These are phyloP conservation scores for Exserohilum rostratum DNA, from an alignment of 2,329 filamentous ascomycete genomes.

Conservation along the genomic window DNA sequence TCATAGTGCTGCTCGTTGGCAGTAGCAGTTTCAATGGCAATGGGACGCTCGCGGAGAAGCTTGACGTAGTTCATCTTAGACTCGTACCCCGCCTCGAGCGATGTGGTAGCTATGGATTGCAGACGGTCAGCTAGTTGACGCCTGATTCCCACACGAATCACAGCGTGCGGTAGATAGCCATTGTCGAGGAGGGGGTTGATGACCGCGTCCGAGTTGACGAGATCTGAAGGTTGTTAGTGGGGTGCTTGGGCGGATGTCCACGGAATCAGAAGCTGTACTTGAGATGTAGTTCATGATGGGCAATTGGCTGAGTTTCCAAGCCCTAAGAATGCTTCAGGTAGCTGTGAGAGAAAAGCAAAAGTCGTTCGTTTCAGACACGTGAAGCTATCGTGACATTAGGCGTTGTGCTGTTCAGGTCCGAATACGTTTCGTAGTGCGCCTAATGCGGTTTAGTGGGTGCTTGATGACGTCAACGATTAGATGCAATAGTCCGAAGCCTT, in stretches of 20 bases:
- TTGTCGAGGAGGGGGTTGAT: constrained; percentile 61
- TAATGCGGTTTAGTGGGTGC: constrained; percentile 20
- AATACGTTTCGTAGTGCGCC: constrained; percentile 26
- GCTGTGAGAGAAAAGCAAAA: neutral
- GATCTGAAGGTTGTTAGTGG: constrained; percentile 20
- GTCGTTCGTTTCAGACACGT: neutral
- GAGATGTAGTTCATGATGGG: constrained; percentile 42
- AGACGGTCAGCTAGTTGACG: constrained; percentile 69
- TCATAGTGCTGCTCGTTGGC: constrained; percentile 77
- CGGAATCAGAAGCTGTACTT: constrained; percentile 21
- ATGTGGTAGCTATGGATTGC: constrained; percentile 59
- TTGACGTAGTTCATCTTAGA: constrained; percentile 70
- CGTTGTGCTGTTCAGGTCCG: constrained; percentile 27
- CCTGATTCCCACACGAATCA: constrained; percentile 70
- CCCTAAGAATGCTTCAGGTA: neutral
- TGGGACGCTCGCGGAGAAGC: constrained; percentile 64
- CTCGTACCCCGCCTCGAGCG: constrained; percentile 60
- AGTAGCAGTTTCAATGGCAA: constrained; percentile 69
- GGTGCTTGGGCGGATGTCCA: neutral
- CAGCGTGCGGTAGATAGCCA: constrained; percentile 67
- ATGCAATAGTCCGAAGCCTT: neutral
- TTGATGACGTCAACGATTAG: constrained; percentile 35
- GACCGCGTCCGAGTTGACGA: constrained; percentile 32
- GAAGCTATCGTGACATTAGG: constrained; percentile 17
- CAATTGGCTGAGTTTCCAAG: neutral